These are phyloP conservation scores for Leishmania gerbilli DNA, from an alignment of 208 protist species.

Conservation along the genomic window DNA sequence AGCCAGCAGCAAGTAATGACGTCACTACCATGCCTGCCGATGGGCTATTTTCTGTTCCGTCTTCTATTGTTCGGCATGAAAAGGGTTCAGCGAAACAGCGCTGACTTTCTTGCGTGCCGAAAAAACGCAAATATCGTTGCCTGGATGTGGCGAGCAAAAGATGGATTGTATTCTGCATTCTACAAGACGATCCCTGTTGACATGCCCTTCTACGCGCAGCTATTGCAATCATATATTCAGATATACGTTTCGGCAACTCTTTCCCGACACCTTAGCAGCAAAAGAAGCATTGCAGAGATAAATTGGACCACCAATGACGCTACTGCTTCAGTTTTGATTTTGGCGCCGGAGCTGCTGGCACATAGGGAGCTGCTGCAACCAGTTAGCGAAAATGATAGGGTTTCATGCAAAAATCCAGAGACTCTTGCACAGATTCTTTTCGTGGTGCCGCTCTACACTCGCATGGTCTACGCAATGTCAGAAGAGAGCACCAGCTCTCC, in stretches of 20 bases:
- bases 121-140: neutral
- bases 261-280: conserved; percentile 25
- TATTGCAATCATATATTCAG: conserved; percentile 31
- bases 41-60: conserved; percentile 77
- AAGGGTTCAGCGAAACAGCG: conserved; percentile 19
- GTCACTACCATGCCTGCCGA: conserved; percentile 71
- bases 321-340: conserved; percentile 39
- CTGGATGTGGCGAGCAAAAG: conserved; percentile 6
- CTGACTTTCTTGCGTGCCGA: conserved; percentile 3
- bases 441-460: conserved; percentile 29
- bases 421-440: conserved; percentile 25
- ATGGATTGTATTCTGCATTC: neutral
- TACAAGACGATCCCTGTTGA: conserved; percentile 17
- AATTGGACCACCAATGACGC: conserved; percentile 49
- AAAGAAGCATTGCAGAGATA: conserved; percentile 34
- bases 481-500: conserved; percentile 11
- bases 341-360: conserved; percentile 32
- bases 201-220: conserved; percentile 35
- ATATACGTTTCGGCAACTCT: conserved; percentile 30
- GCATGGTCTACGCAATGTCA: conserved; percentile 29
- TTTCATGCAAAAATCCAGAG: conserved; percentile 23
- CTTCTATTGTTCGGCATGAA: conserved; percentile 59
- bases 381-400: conserved; percentile 9
- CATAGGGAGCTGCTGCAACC: conserved; percentile 21
- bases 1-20: conserved; percentile 60